phyloP scores from a whole-genome alignment of 2,329 filamentous ascomycete genomes.

The Sclerotinia subarctica region DNA sequence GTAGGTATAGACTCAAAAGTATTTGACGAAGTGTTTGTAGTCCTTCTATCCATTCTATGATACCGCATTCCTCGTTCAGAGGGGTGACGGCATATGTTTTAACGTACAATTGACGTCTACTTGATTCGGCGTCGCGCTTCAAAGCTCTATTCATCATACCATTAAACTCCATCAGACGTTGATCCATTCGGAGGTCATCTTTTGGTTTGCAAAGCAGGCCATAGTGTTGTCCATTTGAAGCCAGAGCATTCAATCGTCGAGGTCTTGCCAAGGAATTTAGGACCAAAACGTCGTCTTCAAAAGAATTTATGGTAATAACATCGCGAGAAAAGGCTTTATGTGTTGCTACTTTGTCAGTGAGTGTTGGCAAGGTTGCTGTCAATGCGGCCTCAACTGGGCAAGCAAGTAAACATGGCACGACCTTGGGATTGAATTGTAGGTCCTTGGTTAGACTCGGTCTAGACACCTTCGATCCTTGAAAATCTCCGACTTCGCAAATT shows the following conservation, averaged over 20 bases:
- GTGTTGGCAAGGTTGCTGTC: constrained; percentile 74
- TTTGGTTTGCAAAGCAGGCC: constrained; percentile 95
- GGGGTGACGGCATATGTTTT: constrained; percentile 97
- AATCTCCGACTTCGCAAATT: constrained; percentile 75
- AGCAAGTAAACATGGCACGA: constrained; percentile 78
- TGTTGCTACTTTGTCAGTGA: constrained; percentile 66
- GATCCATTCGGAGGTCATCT: constrained; percentile 94
- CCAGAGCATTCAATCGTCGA: constrained; percentile 80
- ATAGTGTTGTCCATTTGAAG: constrained; percentile 84
- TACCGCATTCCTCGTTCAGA: constrained; percentile 93
- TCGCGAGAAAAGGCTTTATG: constrained; percentile 88
- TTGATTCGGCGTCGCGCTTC: constrained; percentile 87
- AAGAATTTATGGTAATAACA: constrained; percentile 74
- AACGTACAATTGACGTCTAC: constrained; percentile 87
- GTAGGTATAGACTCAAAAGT: constrained; percentile 71
- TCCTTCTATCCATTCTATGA: constrained; percentile 98
- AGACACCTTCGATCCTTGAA: constrained; percentile 62
- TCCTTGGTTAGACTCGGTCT: constrained; percentile 72
- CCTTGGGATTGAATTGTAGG: constrained; percentile 78
- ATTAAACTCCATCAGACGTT: constrained; percentile 99
- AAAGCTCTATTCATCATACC: constrained; percentile 94
- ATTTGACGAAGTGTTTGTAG: constrained; percentile 93
- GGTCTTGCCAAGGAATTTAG: constrained; percentile 90
- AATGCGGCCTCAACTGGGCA: constrained; percentile 85
- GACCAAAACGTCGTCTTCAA: constrained; percentile 85